phyloP scores from a whole-genome alignment of 441 rosid species.

The Rhodomyrtus psidioides region DNA sequence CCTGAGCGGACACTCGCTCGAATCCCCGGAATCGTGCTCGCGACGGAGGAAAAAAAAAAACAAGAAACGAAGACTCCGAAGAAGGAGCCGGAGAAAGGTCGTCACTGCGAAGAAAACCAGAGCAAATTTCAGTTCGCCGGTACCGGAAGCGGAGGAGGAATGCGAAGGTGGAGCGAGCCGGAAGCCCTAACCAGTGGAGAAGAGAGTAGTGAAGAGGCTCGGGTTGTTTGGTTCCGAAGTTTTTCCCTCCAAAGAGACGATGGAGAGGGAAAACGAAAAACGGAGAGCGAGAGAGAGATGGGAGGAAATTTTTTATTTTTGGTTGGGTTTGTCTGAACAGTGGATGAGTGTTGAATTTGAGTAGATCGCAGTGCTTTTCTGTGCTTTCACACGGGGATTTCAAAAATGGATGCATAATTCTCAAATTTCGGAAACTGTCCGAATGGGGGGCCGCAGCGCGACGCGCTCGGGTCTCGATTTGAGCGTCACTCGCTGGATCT shows the following conservation, averaged over 20 bases:
- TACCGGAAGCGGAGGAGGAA: background rate
- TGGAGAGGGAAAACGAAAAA: conserved; percentile 47
- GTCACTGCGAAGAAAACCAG: background rate
- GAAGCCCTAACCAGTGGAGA: conserved; percentile 16
- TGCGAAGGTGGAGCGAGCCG: background rate
- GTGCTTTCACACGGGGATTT: background rate
- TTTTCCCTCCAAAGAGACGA: conserved; percentile 51
- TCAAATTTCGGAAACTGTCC: background rate
- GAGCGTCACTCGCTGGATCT: background rate
- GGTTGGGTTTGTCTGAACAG: background rate
- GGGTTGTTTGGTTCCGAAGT: background rate
- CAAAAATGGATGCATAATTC: background rate
- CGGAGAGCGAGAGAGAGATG: background rate
- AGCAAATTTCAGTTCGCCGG: background rate
- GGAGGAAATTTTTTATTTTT: too few relatives aligned
- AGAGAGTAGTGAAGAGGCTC: background rate
- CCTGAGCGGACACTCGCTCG: background rate
- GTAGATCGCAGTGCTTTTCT: background rate
- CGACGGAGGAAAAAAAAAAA: background rate
- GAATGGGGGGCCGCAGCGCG: background rate
- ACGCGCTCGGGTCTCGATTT: background rate
- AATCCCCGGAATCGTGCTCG: conserved; percentile 11
- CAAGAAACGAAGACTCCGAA: background rate
- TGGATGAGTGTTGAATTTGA: background rate
- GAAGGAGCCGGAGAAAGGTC: background rate